These are phyloP conservation scores for Inonotus obliquus DNA, from an alignment of 1,284 basidiomycete genomes.

Conservation along the genomic window DNA sequence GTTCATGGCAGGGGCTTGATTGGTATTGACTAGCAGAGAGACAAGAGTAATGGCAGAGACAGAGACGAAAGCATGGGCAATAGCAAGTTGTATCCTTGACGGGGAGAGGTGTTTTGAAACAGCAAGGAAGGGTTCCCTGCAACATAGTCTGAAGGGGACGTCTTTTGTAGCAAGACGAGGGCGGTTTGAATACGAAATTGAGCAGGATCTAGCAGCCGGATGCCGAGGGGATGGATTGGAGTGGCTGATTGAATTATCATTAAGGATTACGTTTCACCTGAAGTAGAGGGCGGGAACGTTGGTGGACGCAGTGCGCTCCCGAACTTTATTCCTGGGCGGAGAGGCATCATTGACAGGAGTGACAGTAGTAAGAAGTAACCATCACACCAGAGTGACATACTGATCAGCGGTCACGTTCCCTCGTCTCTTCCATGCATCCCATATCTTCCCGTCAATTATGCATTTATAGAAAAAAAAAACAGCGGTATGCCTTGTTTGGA, in stretches of 20 bases:
- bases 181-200: neutral
- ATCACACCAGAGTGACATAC: no score
- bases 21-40: neutral
- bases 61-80: neutral
- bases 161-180: neutral
- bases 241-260: neutral
- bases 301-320: neutral
- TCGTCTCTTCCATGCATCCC: neutral
- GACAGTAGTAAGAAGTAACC: neutral
- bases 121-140: no score
- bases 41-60: no score
- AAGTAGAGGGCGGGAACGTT: neutral
- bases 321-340: neutral
- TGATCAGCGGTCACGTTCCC: neutral
- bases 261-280: neutral
- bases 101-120: no score
- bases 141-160: neutral
- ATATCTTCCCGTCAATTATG: neutral
- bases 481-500: neutral
- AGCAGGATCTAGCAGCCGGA: neutral
- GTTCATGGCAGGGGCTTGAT: neutral
- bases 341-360: neutral
- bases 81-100: neutral
- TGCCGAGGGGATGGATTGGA: neutral
- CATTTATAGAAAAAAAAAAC: neutral